Evolutionary conservation across 306 rosid species (phyloP).

Genomic region (Dalbergia oliveri): DNA sequence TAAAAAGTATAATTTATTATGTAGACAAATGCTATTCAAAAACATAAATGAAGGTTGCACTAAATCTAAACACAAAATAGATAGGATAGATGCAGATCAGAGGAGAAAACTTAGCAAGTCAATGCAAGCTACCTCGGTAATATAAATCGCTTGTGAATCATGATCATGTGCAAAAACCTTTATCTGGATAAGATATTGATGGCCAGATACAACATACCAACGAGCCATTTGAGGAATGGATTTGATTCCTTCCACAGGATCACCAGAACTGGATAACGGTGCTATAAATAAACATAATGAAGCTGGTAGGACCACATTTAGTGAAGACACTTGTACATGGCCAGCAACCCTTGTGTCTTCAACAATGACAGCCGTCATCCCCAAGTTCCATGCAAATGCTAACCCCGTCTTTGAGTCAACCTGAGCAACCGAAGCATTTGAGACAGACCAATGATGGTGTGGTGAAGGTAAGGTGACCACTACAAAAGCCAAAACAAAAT

Average conservation of each 20-base stretch:
- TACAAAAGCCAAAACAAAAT: slow-evolving; percentile 56
- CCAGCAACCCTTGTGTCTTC: slow-evolving; percentile 91
- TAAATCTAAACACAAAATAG: slow-evolving; percentile 14
- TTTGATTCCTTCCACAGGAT: slow-evolving; percentile 64
- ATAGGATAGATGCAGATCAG: slow-evolving; percentile 30
- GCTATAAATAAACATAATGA: slow-evolving; percentile 62
- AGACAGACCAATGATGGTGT: slow-evolving; percentile 87
- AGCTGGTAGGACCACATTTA: slow-evolving; percentile 85
- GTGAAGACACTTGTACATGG: slow-evolving; percentile 84
- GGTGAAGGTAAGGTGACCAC: slow-evolving; percentile 88
- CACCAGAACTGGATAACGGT: slow-evolving; percentile 68
- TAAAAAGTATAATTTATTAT: slow-evolving; percentile 26
- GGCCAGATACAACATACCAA: slow-evolving; percentile 84
- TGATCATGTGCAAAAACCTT: slow-evolving; percentile 79
- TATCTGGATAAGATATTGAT: slow-evolving; percentile 82
- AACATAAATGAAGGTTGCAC: slow-evolving; percentile 31
- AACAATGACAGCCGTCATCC: slow-evolving; percentile 73
- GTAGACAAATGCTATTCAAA: slow-evolving; percentile 33
- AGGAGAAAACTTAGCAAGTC: slow-evolving; percentile 32
- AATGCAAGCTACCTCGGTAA: slow-evolving; percentile 75
- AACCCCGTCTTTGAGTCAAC: slow-evolving; percentile 74
- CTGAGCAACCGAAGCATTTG: slow-evolving; percentile 83
- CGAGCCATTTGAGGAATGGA: slow-evolving; percentile 57
- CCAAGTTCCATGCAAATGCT: slow-evolving; percentile 72
- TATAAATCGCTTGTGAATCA: slow-evolving; percentile 78